These are phyloP conservation scores for Labyrinthula sp. DNA, from an alignment of 352 stramenopile species.

Conservation along the genomic window DNA sequence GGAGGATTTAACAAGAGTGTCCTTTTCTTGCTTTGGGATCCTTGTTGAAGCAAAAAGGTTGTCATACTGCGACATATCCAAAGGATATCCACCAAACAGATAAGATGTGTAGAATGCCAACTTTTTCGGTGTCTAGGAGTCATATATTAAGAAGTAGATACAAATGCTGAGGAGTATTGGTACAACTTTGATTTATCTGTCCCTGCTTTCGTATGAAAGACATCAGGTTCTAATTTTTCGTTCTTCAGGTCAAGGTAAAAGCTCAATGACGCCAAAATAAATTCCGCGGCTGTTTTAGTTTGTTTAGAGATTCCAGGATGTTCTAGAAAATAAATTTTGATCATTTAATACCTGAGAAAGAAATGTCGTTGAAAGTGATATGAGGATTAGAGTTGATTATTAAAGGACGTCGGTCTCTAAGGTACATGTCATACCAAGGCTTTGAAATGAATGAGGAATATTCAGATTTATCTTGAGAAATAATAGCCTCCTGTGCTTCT, in stretches of 20 bases:
- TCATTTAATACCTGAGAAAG: no score
- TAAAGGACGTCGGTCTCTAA: slow-evolving; percentile 54
- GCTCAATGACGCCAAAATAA: slow-evolving; percentile 56
- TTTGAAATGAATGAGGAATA: slow-evolving; percentile 71
- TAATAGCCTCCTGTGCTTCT: slow-evolving; percentile 46
- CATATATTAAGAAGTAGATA: no score
- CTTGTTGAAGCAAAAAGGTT: slow-evolving; percentile 58
- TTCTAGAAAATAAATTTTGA: no score
- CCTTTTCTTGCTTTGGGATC: slow-evolving; percentile 42
- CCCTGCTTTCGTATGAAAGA: slow-evolving; percentile 63
- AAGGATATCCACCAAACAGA: slow-evolving; percentile 52
- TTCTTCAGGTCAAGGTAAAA: slow-evolving; percentile 55
- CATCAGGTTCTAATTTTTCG: slow-evolving; percentile 51
- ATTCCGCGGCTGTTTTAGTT: slow-evolving; percentile 56
- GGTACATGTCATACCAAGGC: slow-evolving; percentile 73
- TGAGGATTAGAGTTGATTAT: slow-evolving; percentile 70
- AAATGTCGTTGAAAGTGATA: slow-evolving; percentile 34
- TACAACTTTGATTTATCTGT: slow-evolving; percentile 51
- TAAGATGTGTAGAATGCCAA: slow-evolving; percentile 62
- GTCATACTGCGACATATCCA: slow-evolving; percentile 73
- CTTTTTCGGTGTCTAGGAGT: slow-evolving; percentile 50
- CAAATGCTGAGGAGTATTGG: no score
- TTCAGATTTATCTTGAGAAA: slow-evolving; percentile 50
- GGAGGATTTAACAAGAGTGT: slow-evolving; percentile 42
- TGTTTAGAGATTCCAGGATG: slow-evolving; percentile 49